Evolutionary conservation across 805 yeast genomes (phyloP).

Genomic region (Wickerhamiella cacticola): DNA sequence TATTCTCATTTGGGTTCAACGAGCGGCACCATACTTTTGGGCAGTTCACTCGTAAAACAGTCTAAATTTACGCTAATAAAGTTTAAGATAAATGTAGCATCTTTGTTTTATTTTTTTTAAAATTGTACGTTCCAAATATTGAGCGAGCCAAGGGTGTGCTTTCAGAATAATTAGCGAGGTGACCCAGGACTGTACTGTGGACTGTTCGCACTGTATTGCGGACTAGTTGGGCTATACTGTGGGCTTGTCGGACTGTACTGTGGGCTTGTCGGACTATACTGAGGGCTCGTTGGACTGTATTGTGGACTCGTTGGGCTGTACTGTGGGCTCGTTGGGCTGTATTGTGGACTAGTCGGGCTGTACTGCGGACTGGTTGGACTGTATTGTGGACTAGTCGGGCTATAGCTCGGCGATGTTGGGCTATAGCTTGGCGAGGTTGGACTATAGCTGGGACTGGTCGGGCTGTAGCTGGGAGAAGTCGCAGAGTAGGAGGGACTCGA

Average conservation of each 20-base stretch:
- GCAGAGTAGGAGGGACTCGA: slow-evolving; percentile 55
- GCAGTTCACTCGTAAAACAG: not conserved
- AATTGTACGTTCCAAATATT: not conserved
- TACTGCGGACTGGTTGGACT: slow-evolving; percentile 55
- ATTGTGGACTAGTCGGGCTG: slow-evolving; percentile 53
- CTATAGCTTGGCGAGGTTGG: slow-evolving; percentile 58
- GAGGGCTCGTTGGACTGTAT: slow-evolving; percentile 70
- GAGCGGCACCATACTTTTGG: too few relatives aligned
- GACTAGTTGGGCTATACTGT: slow-evolving; percentile 63
- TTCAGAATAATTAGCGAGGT: not conserved
- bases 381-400: slow-evolving; percentile 52
- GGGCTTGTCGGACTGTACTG: slow-evolving; percentile 58
- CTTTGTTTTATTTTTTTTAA: not conserved
- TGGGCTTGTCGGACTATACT: slow-evolving; percentile 44
- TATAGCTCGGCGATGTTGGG: slow-evolving; percentile 65
- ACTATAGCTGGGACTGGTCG: slow-evolving; percentile 50
- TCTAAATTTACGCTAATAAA: slow-evolving; percentile 1
- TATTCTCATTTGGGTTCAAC: too few relatives aligned
- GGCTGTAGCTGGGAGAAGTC: slow-evolving; percentile 48
- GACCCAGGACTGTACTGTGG: slow-evolving; percentile 12
- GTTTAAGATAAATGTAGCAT: not conserved
- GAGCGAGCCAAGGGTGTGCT: not conserved
- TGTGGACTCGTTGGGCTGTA: slow-evolving; percentile 71
- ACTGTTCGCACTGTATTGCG: slow-evolving; percentile 46
- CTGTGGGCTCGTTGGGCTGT: slow-evolving; percentile 68